Evolutionary conservation across 352 stramenopile species (phyloP).

Genomic region (Phytophthora foliorum): DNA sequence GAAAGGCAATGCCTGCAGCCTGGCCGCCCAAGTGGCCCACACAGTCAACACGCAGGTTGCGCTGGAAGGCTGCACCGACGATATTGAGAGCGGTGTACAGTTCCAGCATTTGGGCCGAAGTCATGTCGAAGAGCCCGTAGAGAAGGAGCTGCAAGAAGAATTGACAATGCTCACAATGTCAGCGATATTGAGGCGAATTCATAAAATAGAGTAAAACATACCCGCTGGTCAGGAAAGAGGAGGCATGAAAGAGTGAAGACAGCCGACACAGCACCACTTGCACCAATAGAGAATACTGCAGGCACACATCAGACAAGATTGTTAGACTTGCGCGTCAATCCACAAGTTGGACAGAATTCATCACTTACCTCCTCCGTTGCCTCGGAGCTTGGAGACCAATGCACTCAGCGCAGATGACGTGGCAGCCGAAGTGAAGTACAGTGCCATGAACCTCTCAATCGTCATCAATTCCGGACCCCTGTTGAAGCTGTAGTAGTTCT

Average conservation of each 20-base stretch:
- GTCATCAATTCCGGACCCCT: conserved; percentile 48
- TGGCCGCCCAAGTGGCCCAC: conserved; percentile 84
- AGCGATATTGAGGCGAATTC: background rate
- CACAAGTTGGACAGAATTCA: background rate
- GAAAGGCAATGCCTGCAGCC: conserved; percentile 54
- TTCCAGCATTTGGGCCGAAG: conserved; percentile 70
- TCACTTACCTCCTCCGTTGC: conserved; percentile 56
- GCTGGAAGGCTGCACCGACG: conserved; percentile 68
- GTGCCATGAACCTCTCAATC: conserved; percentile 70
- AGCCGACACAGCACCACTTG: conserved; percentile 83
- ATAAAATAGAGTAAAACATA: conserved; percentile 28
- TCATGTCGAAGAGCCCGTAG: conserved; percentile 71
- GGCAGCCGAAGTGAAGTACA: conserved; percentile 80
- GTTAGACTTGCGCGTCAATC: background rate
- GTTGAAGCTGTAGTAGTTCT: conserved; percentile 39
- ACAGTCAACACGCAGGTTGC: conserved; percentile 72
- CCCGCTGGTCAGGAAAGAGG: conserved; percentile 71
- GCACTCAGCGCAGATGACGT: conserved; percentile 78
- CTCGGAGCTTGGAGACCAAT: conserved; percentile 70
- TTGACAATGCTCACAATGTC: background rate
- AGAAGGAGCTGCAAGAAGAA: conserved; percentile 54
- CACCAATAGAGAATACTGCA: conserved; percentile 83
- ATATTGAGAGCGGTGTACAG: conserved; percentile 72
- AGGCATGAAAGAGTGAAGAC: conserved; percentile 84
- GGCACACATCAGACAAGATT: conserved; percentile 9